Conservation (phyloP, 2,329 filamentous ascomycete species). For the Akanthomyces dipterigenus region DNA sequence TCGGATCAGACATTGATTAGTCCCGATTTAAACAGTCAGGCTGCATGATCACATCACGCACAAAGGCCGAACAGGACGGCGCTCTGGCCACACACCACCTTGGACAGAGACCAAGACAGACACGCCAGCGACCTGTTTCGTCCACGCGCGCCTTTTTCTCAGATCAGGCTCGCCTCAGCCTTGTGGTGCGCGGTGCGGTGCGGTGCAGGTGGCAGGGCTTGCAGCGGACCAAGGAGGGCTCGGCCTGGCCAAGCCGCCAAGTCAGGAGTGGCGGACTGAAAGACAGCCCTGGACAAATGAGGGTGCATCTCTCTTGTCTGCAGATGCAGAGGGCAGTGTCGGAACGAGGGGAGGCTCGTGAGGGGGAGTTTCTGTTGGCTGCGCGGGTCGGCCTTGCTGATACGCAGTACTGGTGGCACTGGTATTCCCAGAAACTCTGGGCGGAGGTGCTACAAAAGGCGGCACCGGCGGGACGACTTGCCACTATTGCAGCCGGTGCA, state of each 20-base stretch:
- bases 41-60: slow-evolving; percentile 7
- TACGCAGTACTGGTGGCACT: too few relatives aligned
- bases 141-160: background rate
- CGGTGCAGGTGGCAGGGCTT: background rate
- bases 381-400: too few relatives aligned
- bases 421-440: background rate
- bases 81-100: background rate
- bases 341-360: background rate
- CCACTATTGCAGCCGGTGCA: background rate
- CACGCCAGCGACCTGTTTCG: background rate
- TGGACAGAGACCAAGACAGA: background rate
- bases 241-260: slow-evolving; percentile 6
- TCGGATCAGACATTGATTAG: background rate
- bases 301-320: background rate
- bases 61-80: background rate
- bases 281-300: slow-evolving; percentile 3
- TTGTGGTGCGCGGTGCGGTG: background rate
- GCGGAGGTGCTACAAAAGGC: background rate
- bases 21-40: slow-evolving; percentile 2
- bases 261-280: background rate
- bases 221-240: background rate
- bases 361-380: background rate
- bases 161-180: slow-evolving; percentile 10
- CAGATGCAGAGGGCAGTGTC: too few relatives aligned
- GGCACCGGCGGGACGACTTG: background rate